Evolutionary conservation across 305 asterid species (phyloP).

Genomic region (Plantago rigida): DNA sequence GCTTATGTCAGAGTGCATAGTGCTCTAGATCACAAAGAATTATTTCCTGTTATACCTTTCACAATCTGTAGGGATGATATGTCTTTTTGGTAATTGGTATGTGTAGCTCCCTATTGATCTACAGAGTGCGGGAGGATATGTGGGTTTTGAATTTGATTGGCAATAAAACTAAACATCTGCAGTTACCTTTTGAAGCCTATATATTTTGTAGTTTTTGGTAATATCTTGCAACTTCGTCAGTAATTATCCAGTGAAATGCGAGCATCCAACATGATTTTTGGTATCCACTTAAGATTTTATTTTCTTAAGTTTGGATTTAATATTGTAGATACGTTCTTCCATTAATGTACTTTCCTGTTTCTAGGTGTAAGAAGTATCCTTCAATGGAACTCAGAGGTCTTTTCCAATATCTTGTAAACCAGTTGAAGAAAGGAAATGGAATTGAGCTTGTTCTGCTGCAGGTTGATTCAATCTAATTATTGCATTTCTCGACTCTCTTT

Average conservation of each 20-base stretch:
- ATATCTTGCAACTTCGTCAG: constrained; percentile 12
- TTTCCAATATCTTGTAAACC: constrained; percentile 94
- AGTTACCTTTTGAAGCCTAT: not conserved
- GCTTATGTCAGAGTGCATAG: not conserved
- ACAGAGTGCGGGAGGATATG: too few relatives aligned
- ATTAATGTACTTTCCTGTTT: constrained; percentile 25
- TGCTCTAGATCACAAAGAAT: not conserved
- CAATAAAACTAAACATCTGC: not conserved
- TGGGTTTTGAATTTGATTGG: not conserved
- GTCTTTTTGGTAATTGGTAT: too few relatives aligned
- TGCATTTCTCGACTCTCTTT: constrained; percentile 20
- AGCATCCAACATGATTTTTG: constrained; percentile 3
- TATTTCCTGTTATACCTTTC: too few relatives aligned
- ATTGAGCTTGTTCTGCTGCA: constrained; percentile 94
- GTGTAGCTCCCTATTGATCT: too few relatives aligned
- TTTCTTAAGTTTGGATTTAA: constrained; percentile 25
- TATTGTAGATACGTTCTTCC: constrained; percentile 14
- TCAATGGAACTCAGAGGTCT: constrained; percentile 99
- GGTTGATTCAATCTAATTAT: constrained; percentile 36
- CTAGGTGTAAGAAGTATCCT: constrained; percentile 96
- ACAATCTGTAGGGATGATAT: too few relatives aligned
- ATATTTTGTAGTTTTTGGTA: not conserved
- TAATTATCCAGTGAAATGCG: constrained; percentile 1
- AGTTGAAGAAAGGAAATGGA: constrained; percentile 93
- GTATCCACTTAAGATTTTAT: constrained; percentile 10